A percentile compares a stretch with the other conserved stretches of the same genome.
Conservation (phyloP, 2,329 filamentous ascomycete species). For the Madurella fahalii region DNA sequence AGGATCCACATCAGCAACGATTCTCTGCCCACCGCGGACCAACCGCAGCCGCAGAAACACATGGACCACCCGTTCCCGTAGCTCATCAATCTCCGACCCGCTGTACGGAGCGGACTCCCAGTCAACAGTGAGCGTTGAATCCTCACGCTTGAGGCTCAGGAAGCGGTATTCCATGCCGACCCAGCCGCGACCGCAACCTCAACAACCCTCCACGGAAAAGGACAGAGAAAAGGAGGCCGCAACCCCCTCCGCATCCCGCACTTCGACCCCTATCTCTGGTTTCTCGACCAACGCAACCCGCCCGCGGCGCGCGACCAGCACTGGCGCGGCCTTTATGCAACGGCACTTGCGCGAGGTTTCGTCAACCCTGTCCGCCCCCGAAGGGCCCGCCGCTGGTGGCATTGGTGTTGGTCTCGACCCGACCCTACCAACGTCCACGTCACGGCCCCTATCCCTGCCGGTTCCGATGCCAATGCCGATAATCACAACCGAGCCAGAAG, state of each 20-base stretch:
- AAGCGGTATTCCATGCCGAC: slow-evolving; percentile 15
- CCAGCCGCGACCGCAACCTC: not conserved
- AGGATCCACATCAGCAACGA: not conserved
- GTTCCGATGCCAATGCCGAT: too few relatives aligned
- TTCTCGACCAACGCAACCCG: slow-evolving; percentile 19
- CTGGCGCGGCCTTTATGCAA: slow-evolving; percentile 45
- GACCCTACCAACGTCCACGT: not conserved
- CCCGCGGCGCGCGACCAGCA: slow-evolving; percentile 43
- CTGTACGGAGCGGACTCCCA: not conserved
- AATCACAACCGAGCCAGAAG: too few relatives aligned
- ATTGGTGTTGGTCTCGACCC: not conserved
- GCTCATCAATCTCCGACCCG: slow-evolving; percentile 10
- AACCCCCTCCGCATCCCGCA: slow-evolving; percentile 15
- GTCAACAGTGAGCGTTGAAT: not conserved
- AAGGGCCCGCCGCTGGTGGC: not conserved
- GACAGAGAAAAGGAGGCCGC: not conserved
- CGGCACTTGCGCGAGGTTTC: slow-evolving; percentile 28
- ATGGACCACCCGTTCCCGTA: slow-evolving; percentile 16
- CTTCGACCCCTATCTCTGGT: slow-evolving; percentile 17
- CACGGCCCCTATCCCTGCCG: not conserved
- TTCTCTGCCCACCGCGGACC: not conserved
- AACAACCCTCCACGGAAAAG: not conserved
- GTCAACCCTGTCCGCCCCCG: not conserved
- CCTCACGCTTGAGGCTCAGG: not conserved
- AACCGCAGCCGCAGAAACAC: slow-evolving; percentile 20